Evolutionary conservation across 306 rosid genomes (phyloP), one percentile per base, ranked within the genome.

Genomic region (Lablab purpureus): DNA sequence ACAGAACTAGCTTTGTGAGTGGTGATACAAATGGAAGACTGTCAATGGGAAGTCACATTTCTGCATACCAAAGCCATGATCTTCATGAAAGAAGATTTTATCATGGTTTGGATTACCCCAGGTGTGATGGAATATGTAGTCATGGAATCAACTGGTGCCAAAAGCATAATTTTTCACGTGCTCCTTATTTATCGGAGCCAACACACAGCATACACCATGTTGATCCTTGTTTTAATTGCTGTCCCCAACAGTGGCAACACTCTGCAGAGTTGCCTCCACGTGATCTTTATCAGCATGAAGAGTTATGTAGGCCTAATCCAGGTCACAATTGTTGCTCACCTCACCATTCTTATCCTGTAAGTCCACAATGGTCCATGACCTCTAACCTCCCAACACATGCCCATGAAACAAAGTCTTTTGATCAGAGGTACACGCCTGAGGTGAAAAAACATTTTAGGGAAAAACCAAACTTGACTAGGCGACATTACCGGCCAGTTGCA

Each of bases 401-500:
- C 81, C 87, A 22, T 67, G 89, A 81, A 74, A 64, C 87, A 62
- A 80, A 77, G 59, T 89, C 91, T 56, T 85, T 68, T 51, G 88
- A 85, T 64, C 92, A 68, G 76, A 88, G 80, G 64, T 84, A 71
- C 74, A 74, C 43, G 58, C 84, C 75, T 1, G 96, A 81, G 80
- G 51, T 80, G 85, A 86, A 80, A 68, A 88, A 58, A 74, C 74
- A 82, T 74, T 65, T 15, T 52, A 79, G 90, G 74, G 97, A 90
- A 84, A 87, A 85, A 54, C 84, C 75, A 5, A 84, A 19, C 71
- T 43, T 78, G 74, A 83, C 71, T 13, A 88, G 83, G 85, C 84
- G 90, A 66, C 98, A 96, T 86, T 87, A 89, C 82, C 83, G 91
- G 70, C 99, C 99, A 1, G 82, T 93, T 51, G 96, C 96, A 12